Evolutionary conservation across 2,329 filamentous ascomycete genomes (phyloP).

Genomic region (Volutella citrinella): DNA sequence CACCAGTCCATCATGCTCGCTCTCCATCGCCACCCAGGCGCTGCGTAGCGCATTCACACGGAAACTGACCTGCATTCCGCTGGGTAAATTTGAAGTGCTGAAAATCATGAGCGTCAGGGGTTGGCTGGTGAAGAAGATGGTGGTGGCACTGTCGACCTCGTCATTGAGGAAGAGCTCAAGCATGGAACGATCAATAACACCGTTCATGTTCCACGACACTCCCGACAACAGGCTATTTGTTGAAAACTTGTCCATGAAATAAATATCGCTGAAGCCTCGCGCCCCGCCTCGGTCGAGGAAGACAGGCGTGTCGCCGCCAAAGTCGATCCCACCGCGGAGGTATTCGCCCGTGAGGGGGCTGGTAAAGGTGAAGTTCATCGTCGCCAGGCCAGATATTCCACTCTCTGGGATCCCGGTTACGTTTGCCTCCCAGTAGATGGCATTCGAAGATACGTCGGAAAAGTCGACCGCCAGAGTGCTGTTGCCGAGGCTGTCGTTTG

Average conservation of each 20-base stretch:
- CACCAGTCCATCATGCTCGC: no score
- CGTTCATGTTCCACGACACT: slow-evolving; percentile 27
- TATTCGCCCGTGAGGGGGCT: slow-evolving; percentile 24
- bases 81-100: no score
- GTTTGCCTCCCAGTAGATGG: slow-evolving; percentile 54
- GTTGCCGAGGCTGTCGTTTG: slow-evolving; percentile 44
- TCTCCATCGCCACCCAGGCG: no score
- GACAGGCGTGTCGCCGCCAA: slow-evolving; percentile 25
- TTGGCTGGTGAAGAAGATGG: slow-evolving; percentile 27
- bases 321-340: slow-evolving; percentile 24
- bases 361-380: slow-evolving; percentile 27
- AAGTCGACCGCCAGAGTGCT: slow-evolving; percentile 49
- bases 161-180: slow-evolving; percentile 33
- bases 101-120: slow-evolving; percentile 23
- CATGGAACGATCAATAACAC: slow-evolving; percentile 34
- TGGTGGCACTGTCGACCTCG: slow-evolving; percentile 31
- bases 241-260: slow-evolving; percentile 32
- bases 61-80: no score
- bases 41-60: no score
- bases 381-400: slow-evolving; percentile 16
- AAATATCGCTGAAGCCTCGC: slow-evolving; percentile 26
- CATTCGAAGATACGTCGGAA: slow-evolving; percentile 34
- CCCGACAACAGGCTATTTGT: slow-evolving; percentile 13
- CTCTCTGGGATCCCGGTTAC: slow-evolving; percentile 36
- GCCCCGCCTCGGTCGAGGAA: slow-evolving; percentile 27